Percentiles rank a stretch among this genome's conserved stretches.
Conservation (phyloP, 2,329 filamentous ascomycete species). For the Madurella mycetomatis region DNA sequence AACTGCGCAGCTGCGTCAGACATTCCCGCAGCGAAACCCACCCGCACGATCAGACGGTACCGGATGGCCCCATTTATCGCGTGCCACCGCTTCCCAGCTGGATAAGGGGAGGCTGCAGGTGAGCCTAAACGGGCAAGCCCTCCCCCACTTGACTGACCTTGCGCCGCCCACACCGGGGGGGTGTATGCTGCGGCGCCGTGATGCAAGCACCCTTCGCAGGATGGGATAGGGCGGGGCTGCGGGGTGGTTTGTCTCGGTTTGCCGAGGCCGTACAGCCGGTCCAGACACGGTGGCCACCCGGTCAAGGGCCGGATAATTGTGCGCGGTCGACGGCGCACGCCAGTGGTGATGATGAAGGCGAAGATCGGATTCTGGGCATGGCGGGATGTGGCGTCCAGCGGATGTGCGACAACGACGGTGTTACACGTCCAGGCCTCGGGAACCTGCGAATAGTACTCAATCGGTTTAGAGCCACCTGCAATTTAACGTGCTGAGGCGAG, state of each 20-base stretch:
- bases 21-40: conserved; percentile 7
- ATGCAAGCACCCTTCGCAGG: background rate
- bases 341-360: background rate
- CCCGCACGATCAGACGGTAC: background rate
- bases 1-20: background rate
- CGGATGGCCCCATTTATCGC: background rate
- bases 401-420: background rate
- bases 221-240: conserved; percentile 5
- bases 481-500: too few species aligned
- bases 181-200: background rate
- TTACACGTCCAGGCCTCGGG: too few species aligned
- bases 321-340: background rate
- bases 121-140: conserved; percentile 14
- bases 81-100: conserved; percentile 5
- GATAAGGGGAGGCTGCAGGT: conserved; percentile 11
- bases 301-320: conserved; percentile 17
- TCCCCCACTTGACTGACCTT: conserved; percentile 3
- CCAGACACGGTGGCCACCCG: background rate
- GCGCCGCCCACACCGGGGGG: conserved; percentile 9
- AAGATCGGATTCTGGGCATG: background rate
- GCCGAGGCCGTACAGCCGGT: conserved; percentile 11
- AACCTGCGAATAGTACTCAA: too few species aligned
- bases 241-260: conserved; percentile 7
- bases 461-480: too few species aligned
- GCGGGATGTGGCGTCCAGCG: background rate